phyloP scores from a whole-genome alignment of 2,329 filamentous ascomycete species.

The Aspergillus puulaauensis region DNA sequence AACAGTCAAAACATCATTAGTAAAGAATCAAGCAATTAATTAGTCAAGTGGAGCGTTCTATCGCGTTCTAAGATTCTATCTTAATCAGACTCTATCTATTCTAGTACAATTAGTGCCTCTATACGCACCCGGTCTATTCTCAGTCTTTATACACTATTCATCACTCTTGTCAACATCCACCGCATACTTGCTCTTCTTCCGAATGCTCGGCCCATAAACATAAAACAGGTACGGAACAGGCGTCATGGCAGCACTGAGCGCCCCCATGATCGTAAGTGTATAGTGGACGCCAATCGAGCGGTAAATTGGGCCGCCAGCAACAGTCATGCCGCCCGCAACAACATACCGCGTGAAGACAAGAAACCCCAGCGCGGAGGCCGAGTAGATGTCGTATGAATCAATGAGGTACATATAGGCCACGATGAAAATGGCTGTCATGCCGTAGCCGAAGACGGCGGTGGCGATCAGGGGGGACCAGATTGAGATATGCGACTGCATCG shows the following conservation, averaged over 20 bases:
- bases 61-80: too few species aligned
- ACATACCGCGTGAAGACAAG: conserved; percentile 45
- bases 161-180: not conserved
- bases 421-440: conserved; percentile 52
- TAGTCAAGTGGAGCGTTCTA: too few species aligned
- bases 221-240: conserved; percentile 44
- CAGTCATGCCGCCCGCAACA: conserved; percentile 40
- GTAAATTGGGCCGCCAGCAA: conserved; percentile 41
- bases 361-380: conserved; percentile 49
- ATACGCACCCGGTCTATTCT: too few species aligned
- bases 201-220: conserved; percentile 21
- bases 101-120: too few species aligned
- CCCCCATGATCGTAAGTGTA: conserved; percentile 44
- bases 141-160: too few species aligned
- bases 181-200: conserved; percentile 19
- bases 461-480: conserved; percentile 54
- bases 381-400: conserved; percentile 55
- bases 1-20: too few species aligned
- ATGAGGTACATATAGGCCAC: conserved; percentile 59
- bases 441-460: conserved; percentile 54
- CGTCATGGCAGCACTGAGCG: conserved; percentile 39
- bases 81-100: too few species aligned
- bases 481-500: conserved; percentile 41
- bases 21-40: too few species aligned
- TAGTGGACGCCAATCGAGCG: conserved; percentile 41